These are phyloP conservation scores for Akanthomyces dipterigenus DNA, from an alignment of 2,329 filamentous ascomycete species.

Conservation along the genomic window DNA sequence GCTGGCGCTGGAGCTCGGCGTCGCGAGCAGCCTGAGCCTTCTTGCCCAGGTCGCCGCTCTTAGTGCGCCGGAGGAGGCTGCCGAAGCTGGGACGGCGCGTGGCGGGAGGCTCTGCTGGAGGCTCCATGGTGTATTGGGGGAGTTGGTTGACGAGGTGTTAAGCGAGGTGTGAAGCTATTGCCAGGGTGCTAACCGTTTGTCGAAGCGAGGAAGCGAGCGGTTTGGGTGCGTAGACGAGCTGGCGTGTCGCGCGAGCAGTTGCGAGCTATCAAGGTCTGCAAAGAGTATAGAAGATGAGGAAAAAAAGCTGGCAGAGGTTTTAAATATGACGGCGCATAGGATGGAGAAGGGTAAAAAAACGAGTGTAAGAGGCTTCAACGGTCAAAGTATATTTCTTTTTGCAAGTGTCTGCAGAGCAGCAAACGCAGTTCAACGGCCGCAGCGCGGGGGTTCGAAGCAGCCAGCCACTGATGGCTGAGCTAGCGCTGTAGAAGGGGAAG, in stretches of 20 bases:
- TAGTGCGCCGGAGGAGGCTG: constrained; percentile 60
- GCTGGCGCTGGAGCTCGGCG: constrained; percentile 45
- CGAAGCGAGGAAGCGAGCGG: background rate
- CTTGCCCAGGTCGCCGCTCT: constrained; percentile 59
- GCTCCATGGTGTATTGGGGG: constrained; percentile 1
- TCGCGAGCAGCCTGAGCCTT: constrained; percentile 50
- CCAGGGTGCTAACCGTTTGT: background rate
- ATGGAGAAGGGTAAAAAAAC: background rate
- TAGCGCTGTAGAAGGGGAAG: background rate
- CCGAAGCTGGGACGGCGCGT: constrained; percentile 40
- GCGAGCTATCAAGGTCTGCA: background rate
- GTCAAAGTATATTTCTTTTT: background rate
- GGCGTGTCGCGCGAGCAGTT: background rate
- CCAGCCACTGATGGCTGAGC: background rate
- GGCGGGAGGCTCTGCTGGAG: constrained; percentile 19
- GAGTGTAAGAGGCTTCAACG: background rate
- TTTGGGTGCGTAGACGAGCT: background rate
- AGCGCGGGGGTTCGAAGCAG: background rate
- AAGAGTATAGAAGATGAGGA: background rate
- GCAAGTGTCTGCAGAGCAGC: background rate
- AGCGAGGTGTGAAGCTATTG: constrained; percentile 1
- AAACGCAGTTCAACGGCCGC: background rate
- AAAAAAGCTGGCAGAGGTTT: background rate
- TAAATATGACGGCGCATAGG: background rate
- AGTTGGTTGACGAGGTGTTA: constrained; percentile 17